Evolutionary conservation across 2,329 filamentous ascomycete species (phyloP).

Genomic region (Orbilia brochopaga): DNA sequence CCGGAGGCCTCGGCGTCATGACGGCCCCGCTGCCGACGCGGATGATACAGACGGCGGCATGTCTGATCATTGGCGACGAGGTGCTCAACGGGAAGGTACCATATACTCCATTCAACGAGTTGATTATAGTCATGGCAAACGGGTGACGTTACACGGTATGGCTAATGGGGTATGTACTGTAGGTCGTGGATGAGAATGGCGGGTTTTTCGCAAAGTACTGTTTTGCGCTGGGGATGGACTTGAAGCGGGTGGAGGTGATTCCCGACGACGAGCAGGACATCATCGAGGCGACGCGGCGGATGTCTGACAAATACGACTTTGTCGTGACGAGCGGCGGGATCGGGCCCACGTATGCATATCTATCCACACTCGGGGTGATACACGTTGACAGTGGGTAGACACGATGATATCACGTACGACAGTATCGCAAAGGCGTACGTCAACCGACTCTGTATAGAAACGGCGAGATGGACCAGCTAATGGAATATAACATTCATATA

Average conservation of each 20-base stretch:
- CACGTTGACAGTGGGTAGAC: slow-evolving; percentile 63
- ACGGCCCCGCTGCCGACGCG: slow-evolving; percentile 12
- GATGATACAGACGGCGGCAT: slow-evolving; percentile 82
- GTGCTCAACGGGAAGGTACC: slow-evolving; percentile 93
- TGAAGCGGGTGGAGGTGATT: slow-evolving; percentile 91
- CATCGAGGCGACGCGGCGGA: slow-evolving; percentile 80
- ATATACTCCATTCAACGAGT: too few species aligned
- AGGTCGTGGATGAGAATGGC: slow-evolving; percentile 65
- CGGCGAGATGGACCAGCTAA: too few species aligned
- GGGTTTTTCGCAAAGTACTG: slow-evolving; percentile 71
- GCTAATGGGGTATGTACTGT: slow-evolving; percentile 53
- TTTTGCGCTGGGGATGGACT: slow-evolving; percentile 68
- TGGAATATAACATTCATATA: too few species aligned
- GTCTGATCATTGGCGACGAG: slow-evolving; percentile 95
- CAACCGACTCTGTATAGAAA: too few species aligned
- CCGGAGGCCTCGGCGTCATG: slow-evolving; percentile 47
- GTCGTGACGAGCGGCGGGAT: slow-evolving; percentile 96
- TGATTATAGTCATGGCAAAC: too few species aligned
- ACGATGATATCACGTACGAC: slow-evolving; percentile 97
- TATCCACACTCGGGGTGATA: not conserved
- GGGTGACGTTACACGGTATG: slow-evolving; percentile 18
- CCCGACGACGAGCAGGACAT: slow-evolving; percentile 91
- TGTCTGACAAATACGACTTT: slow-evolving; percentile 90
- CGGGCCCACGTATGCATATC: slow-evolving; percentile 77
- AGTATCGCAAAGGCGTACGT: slow-evolving; percentile 83